Base-by-base conservation (phyloP, 1,284 basidiomycete species). In the Athelia sp. region DNA sequence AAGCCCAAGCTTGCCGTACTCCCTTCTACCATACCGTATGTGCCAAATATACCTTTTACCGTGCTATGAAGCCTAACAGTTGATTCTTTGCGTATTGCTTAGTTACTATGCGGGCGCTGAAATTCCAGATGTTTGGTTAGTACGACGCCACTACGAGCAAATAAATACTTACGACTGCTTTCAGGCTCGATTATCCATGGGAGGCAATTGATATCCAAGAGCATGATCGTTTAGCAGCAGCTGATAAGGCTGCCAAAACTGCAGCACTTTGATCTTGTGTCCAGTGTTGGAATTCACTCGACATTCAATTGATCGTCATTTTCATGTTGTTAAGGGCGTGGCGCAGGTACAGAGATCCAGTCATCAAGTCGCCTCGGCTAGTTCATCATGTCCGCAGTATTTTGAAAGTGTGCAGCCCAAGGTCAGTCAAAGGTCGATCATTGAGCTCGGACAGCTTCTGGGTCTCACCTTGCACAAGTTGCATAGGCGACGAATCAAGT, bases 181-280 rank as follows among this genome's bases (percentile, higher is more conserved):
- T 54, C 59, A 91, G 87, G 87, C 70, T 91, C 55, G 87, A 90
- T 62, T 91, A 91, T 63, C 88, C 88, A 60, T 91, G 88, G 88
- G 88, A 91, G 71, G 78, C 82, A 14, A 73, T 63, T 87, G 76
- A 89, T 58, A 90, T 91, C 58, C 87, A 88, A 52, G 83, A 84
- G 59, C 88, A 91, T 60, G 87, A 91, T 61, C 71, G 71, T 31
- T 71, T 81, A 18, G 85, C 84, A 15, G 67, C 66, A 23, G 43
- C 58, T 51, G 67, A 74, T 65, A 56, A 58, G 63, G 60, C 24
- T 49, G 45, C 26, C 26, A 29, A 29, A 13, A n/a, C n/a, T n/a
- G 43, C 22, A 40, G 6, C 21, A 4, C 26, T 29, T 13, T 29
- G 26, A 29, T 4, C 4, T 29, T 29, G 26, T n/a, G n/a, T n/a